A percentile compares a stretch with the other conserved stretches of the same genome.
These are phyloP conservation scores for Grosmannia huntii DNA, from an alignment of 2,329 filamentous ascomycete genomes.

Conservation along the genomic window DNA sequence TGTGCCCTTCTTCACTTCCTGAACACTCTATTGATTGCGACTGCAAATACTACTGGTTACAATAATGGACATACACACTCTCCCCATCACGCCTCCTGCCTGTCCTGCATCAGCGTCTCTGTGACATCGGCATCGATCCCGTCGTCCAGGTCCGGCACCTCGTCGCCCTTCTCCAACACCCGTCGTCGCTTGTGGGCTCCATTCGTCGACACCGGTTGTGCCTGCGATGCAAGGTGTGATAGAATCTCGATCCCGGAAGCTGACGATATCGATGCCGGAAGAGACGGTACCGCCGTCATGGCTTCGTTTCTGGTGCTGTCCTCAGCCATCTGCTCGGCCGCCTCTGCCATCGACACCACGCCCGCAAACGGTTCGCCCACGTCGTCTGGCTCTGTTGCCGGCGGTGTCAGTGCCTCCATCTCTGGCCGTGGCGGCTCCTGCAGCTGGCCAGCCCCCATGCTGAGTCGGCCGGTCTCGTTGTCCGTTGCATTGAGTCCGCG, in stretches of 20 bases:
- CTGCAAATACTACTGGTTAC: not conserved
- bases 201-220: conserved; percentile 35
- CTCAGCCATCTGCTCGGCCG: not conserved
- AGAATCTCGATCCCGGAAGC: conserved; percentile 27
- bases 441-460: conserved; percentile 31
- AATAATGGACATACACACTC: not conserved
- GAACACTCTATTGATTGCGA: not conserved
- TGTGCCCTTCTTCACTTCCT: not conserved
- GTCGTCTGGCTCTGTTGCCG: conserved; percentile 1
- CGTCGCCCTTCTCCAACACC: conserved; percentile 32
- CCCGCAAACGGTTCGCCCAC: not conserved
- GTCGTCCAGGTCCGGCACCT: conserved; percentile 42
- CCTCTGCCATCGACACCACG: not conserved
- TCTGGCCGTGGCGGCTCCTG: conserved; percentile 62
- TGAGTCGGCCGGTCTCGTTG: conserved; percentile 23
- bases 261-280: conserved; percentile 9
- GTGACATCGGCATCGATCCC: conserved; percentile 44
- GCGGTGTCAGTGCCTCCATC: conserved; percentile 45
- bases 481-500: conserved; percentile 57
- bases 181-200: conserved; percentile 45
- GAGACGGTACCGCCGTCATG: not conserved
- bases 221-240: conserved; percentile 27
- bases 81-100: conserved; percentile 7
- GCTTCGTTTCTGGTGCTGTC: not conserved
- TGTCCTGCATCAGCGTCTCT: conserved; percentile 37